A percentile compares a stretch with the other conserved stretches of the same genome.
Conservation (phyloP, 2,329 filamentous ascomycete genomes). For the Stylonectria norvegica region DNA sequence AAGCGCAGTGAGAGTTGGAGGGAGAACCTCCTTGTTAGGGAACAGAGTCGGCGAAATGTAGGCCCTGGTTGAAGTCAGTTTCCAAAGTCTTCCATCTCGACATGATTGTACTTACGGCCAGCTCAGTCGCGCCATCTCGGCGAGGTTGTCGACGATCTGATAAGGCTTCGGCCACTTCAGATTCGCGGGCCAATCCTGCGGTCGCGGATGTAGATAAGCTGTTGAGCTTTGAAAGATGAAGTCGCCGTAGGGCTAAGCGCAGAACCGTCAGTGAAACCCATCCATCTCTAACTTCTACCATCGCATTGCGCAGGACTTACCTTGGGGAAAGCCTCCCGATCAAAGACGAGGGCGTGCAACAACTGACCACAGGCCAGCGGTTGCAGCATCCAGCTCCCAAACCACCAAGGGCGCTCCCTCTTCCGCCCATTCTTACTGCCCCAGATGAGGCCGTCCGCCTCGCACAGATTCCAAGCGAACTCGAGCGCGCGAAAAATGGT, state of each 20-base stretch:
- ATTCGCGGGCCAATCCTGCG: slow-evolving; percentile 61
- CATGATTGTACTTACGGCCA: slow-evolving; percentile 67
- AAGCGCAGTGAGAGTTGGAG: slow-evolving; percentile 62
- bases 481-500: slow-evolving; percentile 77
- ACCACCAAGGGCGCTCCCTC: slow-evolving; percentile 73
- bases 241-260: slow-evolving; percentile 37
- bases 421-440: slow-evolving; percentile 51
- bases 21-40: slow-evolving; percentile 66
- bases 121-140: slow-evolving; percentile 72
- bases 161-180: slow-evolving; percentile 72
- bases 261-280: slow-evolving; percentile 6
- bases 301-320: slow-evolving; percentile 37
- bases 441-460: slow-evolving; percentile 69
- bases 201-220: slow-evolving; percentile 73
- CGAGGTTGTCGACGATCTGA: slow-evolving; percentile 77
- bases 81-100: not conserved
- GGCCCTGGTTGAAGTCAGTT: slow-evolving; percentile 43
- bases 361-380: slow-evolving; percentile 73
- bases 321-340: slow-evolving; percentile 68
- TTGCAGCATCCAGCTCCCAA: slow-evolving; percentile 79
- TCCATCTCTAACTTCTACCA: not conserved
- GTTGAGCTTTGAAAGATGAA: slow-evolving; percentile 68
- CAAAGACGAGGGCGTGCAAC: slow-evolving; percentile 72
- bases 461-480: slow-evolving; percentile 79
- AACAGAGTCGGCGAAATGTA: slow-evolving; percentile 87